Evolutionary conservation across 352 stramenopile species (phyloP), one percentile per base, ranked within the genome.

Genomic region (Phytophthora uliginosa): DNA sequence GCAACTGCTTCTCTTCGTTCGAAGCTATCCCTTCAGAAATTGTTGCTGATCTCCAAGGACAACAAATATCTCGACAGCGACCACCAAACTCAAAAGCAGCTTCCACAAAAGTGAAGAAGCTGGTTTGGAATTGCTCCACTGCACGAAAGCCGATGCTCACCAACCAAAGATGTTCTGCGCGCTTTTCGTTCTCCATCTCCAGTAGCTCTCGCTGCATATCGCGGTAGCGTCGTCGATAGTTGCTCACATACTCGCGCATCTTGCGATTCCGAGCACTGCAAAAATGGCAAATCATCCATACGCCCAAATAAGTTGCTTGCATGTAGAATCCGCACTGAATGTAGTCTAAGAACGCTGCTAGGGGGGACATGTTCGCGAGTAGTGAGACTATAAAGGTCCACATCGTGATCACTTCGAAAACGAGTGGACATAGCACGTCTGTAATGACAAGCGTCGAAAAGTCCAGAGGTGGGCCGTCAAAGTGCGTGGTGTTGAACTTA

Each of bases 231-330:
- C 90, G 87, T 34, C 89, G 83, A 62, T 97, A 97, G 66, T 95
- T 95, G 72, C 86, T 94, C 38, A 97, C 90, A 66, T 95, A 94
- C 76, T 95, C 85, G 54, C 90, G 89, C 90, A 97, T 97, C 54
- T 94, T 93, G 42, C 82, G 83, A 72, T 95, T 95, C 22, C 90
- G 84, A 52, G 84, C 74, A 74, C 90, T 97, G 68, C 87, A 95
- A 69, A 94, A 97, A 74, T 97, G 90, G 68, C 87, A 95, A 15
- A 90, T 74, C 75, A 95, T 90, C 90, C 90, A 97, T 10, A 94
- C 47, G 7, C 76, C 73, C 48, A 97, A 74, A 75, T 95, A 95
- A 12, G 81, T 79, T 8, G 73, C 78, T 50, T 93, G 73, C 67
- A 81, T 86, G 75, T 94, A 97, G 66, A 95, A 95, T 20, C 90